phyloP scores from a whole-genome alignment of 2,329 filamentous ascomycete genomes.

The Gnomoniopsis sp. region DNA sequence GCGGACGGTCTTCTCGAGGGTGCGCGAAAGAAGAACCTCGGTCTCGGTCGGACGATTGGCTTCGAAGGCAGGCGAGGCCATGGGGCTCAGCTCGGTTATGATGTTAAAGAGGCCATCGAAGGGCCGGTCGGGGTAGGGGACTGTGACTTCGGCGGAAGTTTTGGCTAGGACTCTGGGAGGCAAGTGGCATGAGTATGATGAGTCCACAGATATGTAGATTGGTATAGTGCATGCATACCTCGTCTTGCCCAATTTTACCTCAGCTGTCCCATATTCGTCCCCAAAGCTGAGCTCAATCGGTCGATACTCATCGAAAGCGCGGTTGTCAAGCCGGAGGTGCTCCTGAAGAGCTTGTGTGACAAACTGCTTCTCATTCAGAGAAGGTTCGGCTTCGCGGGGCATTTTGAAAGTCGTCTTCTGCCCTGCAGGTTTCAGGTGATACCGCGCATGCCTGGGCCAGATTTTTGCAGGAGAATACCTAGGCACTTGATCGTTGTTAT shows the following conservation, averaged over 20 bases:
- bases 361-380: constrained; percentile 83
- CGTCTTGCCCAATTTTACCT: constrained; percentile 86
- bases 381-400: constrained; percentile 90
- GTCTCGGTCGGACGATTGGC: constrained; percentile 77
- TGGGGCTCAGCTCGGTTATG: constrained; percentile 83
- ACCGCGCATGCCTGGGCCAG: constrained; percentile 7
- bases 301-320: constrained; percentile 76
- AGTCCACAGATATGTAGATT: neutral
- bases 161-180: constrained; percentile 69
- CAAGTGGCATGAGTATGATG: constrained; percentile 6
- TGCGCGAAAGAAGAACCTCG: constrained; percentile 80
- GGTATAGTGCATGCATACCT: constrained; percentile 49
- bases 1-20: constrained; percentile 91
- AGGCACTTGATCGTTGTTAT: neutral
- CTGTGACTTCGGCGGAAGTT: constrained; percentile 83
- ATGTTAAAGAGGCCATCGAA: constrained; percentile 97
- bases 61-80: constrained; percentile 89
- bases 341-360: constrained; percentile 78
- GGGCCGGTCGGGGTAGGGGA: constrained; percentile 81
- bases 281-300: constrained; percentile 76
- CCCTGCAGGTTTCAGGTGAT: constrained; percentile 23
- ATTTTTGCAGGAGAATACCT: neutral
- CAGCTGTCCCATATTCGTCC: constrained; percentile 85
- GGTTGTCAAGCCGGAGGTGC: constrained; percentile 78
- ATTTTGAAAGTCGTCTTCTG: constrained; percentile 44